phyloP scores from a whole-genome alignment of 306 rosid species.

The Vicia faba region DNA sequence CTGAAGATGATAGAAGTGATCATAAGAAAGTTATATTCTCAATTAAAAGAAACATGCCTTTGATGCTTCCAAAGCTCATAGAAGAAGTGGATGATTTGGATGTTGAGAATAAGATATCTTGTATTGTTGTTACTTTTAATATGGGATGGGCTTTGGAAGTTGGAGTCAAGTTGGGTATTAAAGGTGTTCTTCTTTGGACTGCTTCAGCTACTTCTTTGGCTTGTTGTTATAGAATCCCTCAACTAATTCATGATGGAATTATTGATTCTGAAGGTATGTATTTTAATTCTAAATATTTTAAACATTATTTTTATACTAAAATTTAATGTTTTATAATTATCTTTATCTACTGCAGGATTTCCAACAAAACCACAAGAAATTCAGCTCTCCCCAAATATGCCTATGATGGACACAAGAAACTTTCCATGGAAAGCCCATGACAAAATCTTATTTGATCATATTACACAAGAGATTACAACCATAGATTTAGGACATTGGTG shows the following conservation, averaged over 20 bases:
- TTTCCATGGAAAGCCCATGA: constrained; percentile 16
- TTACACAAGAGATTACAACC: constrained; percentile 7
- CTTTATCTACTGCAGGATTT: constrained; percentile 29
- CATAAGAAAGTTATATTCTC: not conserved
- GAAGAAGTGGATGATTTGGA: constrained; percentile 35
- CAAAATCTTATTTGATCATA: not conserved
- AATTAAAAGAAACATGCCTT: constrained; percentile 33
- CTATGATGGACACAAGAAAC: constrained; percentile 25
- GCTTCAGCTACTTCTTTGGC: constrained; percentile 51
- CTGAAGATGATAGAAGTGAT: constrained; percentile 43
- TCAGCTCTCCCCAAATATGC: constrained; percentile 36
- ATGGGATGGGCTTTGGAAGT: constrained; percentile 55
- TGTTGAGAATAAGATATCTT: constrained; percentile 34
- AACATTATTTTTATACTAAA: too few species aligned
- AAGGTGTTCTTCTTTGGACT: constrained; percentile 47
- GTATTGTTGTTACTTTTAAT: constrained; percentile 47
- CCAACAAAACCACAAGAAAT: constrained; percentile 29
- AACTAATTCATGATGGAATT: constrained; percentile 46
- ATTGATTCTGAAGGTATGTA: constrained; percentile 37
- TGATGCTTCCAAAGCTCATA: constrained; percentile 48
- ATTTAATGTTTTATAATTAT: too few species aligned
- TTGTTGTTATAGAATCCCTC: constrained; percentile 33
- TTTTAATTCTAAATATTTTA: too few species aligned
- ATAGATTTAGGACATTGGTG: constrained; percentile 36
- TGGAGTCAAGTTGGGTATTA: constrained; percentile 45